Base-by-base conservation (phyloP, 768 basidiomycete species). In the Tulasnella sp. region DNA sequence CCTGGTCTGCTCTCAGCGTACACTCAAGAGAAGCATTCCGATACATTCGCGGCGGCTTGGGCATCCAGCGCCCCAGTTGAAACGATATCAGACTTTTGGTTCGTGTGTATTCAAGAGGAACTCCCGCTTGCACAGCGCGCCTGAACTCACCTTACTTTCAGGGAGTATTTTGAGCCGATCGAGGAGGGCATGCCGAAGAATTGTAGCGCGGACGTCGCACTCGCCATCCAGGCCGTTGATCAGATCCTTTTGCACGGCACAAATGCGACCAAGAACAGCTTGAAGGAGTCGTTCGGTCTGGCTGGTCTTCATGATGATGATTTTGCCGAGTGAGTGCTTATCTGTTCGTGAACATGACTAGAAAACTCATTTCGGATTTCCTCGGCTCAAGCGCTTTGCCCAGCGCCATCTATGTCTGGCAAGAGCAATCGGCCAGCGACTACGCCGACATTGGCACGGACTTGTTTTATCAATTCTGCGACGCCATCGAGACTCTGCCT, bases 111-210 rank as follows among this genome's bases (percentile, higher is more conserved):
- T n/a, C n/a, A n/a, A 7, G 34, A 7, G 7, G 7, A 38, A 7
- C 34, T 38, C 34, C 15, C 15, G 5, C n/a, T n/a, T 38, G 5
- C 34, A 15, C 34, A 38, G 15, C 34, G 34, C 15, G n/a, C n/a
- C n/a, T n/a, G n/a, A n/a, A n/a, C n/a, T n/a, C n/a, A n/a, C 15
- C 5, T 38, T 38, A 15, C 5, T 15, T 7, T 2, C 43, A 55
- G 54, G 57, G 38, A 58, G 55, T 62, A 62, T 30, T 58, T 30
- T 21, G 49, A 58, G n/a, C 61, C 61, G 4, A 52, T 62, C 42
- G 55, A 57, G 24, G 56, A 57, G 24, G 45, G 56, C 25, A 62
- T 62, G 61, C 61, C 61, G 2, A 21, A 52, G 38, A 62, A 62
- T 24, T 62, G 61, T 41, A 62, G 55, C 19, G 22, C 61, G 2